Evolutionary conservation across 192 early-diverging fungal genomes (phyloP), one percentile per base, ranked within the genome.

Genomic region (Podochytrium sp.): DNA sequence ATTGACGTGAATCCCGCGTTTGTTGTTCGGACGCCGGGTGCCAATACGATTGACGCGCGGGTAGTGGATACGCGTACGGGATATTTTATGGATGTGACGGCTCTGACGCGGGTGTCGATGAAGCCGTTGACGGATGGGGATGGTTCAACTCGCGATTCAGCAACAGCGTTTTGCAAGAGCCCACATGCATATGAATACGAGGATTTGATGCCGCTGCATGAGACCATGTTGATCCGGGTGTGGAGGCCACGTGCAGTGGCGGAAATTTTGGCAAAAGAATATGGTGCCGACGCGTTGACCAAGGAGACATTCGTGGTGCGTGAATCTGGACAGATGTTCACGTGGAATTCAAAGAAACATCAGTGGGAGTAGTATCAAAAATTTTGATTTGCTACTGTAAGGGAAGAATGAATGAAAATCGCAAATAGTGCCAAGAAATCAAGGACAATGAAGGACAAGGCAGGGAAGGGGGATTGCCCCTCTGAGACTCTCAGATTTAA

Each of bases 21-120:
- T 43, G 30, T 39, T 35, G 34, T n/a, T 0, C 73, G 80, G 3
- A 42, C 25, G 37, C 64, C 47, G 23, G 30, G 74, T n/a, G n/a
- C 7, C 27, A 82, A 82, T 55, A 73, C 65, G 14, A 81, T 82
- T 37, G 80, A 82, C 49, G 79, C 79, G 18, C 74, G 80, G 10
- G 52, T 79, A 47, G 80, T 82, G 65, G 80, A 82, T 53, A 80
- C 66, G 18, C 51, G 25, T 7, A 57, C 77, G 43, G 80, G 78
- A 10, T 71, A 68, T 35, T 65, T 74, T 18, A 47, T 77, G 56
- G 80, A 82, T 51, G 80, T 82, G 57, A 80, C 75, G 5, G 80
- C 72, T 18, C 33, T 82, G 55, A 47, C 80, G 3, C 12, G 18
- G n/a, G 50, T 69, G 12, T n/a, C 10, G 12, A 30, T 5, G 3